phyloP scores from a whole-genome alignment of 2,329 filamentous ascomycete species.

The Penicillium janthinellum region DNA sequence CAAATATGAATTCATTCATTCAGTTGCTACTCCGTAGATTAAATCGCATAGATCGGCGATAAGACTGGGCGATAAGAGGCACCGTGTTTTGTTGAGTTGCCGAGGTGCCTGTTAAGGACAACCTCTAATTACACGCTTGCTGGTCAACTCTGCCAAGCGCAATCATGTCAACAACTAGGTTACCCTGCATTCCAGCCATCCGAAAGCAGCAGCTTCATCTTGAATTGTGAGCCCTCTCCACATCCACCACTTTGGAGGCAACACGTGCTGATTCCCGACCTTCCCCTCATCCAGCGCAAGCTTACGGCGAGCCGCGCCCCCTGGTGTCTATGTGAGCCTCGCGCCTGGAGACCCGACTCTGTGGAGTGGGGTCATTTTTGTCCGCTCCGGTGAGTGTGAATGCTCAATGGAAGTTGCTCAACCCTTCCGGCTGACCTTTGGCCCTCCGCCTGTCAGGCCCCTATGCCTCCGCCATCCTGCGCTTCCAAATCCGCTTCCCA shows the following conservation, averaged over 20 bases:
- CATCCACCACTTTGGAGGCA: neutral
- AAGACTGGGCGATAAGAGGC: constrained; percentile 13
- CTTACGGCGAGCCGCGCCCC: constrained; percentile 77
- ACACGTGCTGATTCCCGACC: constrained; percentile 6
- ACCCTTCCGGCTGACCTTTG: constrained; percentile 4
- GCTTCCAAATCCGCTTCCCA: constrained; percentile 88
- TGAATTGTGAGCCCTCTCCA: constrained; percentile 67
- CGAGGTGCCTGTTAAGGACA: constrained; percentile 1
- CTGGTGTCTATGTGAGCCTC: constrained; percentile 83
- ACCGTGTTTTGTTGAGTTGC: constrained; percentile 9
- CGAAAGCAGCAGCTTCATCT: constrained; percentile 75
- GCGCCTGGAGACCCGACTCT: constrained; percentile 77
- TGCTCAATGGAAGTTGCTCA: neutral
- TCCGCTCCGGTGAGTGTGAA: constrained; percentile 70
- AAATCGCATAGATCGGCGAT: constrained; percentile 9
- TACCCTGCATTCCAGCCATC: constrained; percentile 54
- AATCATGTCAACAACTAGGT: constrained; percentile 38
- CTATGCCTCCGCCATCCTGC: constrained; percentile 81
- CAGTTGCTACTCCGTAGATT: too few species aligned
- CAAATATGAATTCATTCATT: too few species aligned
- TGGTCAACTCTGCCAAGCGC: neutral
- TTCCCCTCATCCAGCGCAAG: constrained; percentile 61
- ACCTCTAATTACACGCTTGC: neutral
- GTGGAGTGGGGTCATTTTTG: constrained; percentile 91
- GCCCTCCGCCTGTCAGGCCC: constrained; percentile 62